Evolutionary conservation across 148 eudicot species (phyloP), one percentile per base, ranked within the genome.

Genomic region (Limonium bicolor): DNA sequence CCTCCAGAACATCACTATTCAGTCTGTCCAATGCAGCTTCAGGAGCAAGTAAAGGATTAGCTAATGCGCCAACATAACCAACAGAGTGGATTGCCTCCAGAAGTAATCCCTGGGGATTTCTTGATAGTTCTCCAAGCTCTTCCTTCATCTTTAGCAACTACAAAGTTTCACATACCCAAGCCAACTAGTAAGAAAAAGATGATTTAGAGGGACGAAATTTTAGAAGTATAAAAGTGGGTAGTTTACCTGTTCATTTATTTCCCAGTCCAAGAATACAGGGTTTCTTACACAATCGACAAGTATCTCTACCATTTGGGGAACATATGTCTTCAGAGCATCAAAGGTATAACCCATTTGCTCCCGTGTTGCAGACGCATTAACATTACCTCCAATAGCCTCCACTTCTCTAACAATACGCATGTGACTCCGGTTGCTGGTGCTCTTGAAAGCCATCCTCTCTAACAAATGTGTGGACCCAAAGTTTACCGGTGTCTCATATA

Each of bases 261-360:
- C 96, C 96, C 96, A 87, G 23, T 87, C 96, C 66, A 87, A 42
- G 61, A 82, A 87, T 17, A 73, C 96, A 32, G 94, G 96, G 34
- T 87, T 87, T 42, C 96, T 79, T 43, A 87, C 90, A 51, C 61
- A 65, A 61, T 87, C 96, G 55, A 82, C 59, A 42, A 87, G 94
- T 51, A 87, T 59, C 67, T 87, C 96, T 20, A 87, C 86, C 96
- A 87, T 87, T 56, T 87, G 64, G 35, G 96, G 96, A 38, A 76
- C 76, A 52, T 82, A 76, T 12, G 76, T 71, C 66, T 67, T 87
- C 50, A 87, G 59, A 22, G 90, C 94, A 74, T 79, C 94, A 65
- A 66, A 82, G 24, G 90, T 68, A 50, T 87, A 87, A 37, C 78
- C 67, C 86, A 87, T 82, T 53, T 87, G 96, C 61, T 87, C 96